Percentiles rank a stretch among this genome's conserved stretches.
Conservation (phyloP, 2,329 filamentous ascomycete species). For the Beauveria brongniartii region DNA sequence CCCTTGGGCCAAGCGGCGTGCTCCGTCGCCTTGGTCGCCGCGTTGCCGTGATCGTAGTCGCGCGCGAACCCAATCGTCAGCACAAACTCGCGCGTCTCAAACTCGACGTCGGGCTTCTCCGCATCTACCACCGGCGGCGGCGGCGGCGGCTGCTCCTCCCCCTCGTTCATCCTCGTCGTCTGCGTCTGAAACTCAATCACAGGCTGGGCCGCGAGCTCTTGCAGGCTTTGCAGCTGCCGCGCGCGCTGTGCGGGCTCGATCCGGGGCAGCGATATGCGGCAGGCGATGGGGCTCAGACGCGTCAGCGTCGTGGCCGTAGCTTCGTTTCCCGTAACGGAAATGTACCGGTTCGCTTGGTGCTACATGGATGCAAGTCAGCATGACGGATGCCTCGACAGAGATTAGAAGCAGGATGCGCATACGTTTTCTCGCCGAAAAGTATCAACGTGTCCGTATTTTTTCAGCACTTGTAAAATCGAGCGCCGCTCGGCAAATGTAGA, state of each 20-base stretch:
- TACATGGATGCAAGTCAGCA: neutral
- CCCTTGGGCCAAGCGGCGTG: constrained; percentile 34
- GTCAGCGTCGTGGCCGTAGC: constrained; percentile 33
- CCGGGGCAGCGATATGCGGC: constrained; percentile 28
- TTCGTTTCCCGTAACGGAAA: constrained; percentile 37
- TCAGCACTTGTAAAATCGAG: constrained; percentile 43
- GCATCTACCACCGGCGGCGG: neutral
- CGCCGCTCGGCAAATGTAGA: constrained; percentile 46
- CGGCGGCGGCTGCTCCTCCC: neutral
- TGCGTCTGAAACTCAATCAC: neutral
- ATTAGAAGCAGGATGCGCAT: neutral
- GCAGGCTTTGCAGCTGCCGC: constrained; percentile 14
- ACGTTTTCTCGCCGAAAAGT: constrained; percentile 34
- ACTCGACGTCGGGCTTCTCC: neutral
- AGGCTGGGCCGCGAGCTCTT: neutral
- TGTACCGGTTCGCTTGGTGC: constrained; percentile 10
- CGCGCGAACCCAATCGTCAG: constrained; percentile 32
- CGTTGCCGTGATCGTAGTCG: constrained; percentile 31
- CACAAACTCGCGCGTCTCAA: constrained; percentile 28
- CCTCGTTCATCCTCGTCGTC: neutral
- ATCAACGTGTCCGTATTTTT: constrained; percentile 41
- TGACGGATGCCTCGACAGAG: neutral
- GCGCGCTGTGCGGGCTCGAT: constrained; percentile 24
- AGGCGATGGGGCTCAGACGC: constrained; percentile 38
- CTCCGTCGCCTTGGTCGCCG: constrained; percentile 25